phyloP scores from a whole-genome alignment of 2,329 filamentous ascomycete species.

The Rhynchosporium agropyri region DNA sequence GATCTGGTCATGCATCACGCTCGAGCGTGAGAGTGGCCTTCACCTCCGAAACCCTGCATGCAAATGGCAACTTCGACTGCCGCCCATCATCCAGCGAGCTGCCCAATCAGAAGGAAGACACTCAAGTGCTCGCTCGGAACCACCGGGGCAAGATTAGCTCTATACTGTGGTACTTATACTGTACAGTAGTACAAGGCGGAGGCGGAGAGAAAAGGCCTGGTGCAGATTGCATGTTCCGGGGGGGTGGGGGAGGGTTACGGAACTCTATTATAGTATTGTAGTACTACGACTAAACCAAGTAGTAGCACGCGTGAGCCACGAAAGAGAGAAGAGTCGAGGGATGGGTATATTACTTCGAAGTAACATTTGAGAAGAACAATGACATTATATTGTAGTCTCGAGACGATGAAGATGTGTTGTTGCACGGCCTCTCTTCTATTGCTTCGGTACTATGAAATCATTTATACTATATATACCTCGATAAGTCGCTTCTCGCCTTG shows the following conservation, averaged over 20 bases:
- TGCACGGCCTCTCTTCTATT: no score
- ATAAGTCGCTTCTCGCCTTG: no score
- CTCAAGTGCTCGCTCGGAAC: not conserved
- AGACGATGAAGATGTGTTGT: no score
- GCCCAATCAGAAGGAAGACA: constrained; percentile 1
- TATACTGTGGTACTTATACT: no score
- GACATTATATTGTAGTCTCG: no score
- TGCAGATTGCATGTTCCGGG: not conserved
- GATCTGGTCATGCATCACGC: constrained; percentile 3
- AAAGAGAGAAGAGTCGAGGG: not conserved
- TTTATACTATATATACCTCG: no score
- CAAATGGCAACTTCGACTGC: not conserved
- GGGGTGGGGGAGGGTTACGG: not conserved
- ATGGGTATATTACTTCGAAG: not conserved
- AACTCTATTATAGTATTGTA: no score
- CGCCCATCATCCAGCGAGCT: not conserved
- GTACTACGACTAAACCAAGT: no score
- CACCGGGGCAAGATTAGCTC: no score
- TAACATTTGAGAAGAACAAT: not conserved
- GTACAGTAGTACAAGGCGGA: not conserved
- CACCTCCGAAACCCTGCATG: not conserved
- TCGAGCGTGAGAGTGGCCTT: not conserved
- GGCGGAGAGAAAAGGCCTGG: constrained; percentile 1
- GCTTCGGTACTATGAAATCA: no score
- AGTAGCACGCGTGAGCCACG: not conserved